Evolutionary conservation across 2,329 filamentous ascomycete genomes (phyloP).

Genomic region (Diaporthe sp.): DNA sequence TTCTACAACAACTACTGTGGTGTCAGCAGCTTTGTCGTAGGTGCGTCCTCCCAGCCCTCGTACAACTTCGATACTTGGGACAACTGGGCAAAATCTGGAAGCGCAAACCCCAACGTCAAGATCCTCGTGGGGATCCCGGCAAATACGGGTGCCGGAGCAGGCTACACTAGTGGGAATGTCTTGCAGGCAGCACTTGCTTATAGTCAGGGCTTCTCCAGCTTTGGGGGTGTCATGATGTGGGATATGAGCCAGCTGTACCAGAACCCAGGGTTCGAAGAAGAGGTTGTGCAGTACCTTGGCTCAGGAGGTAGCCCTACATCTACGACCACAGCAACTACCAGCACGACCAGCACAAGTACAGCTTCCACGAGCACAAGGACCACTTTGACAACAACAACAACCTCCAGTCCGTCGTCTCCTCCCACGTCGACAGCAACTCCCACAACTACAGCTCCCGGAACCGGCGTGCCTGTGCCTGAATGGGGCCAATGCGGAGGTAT

Average conservation of each 20-base stretch:
- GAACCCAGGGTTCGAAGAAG: constrained; percentile 69
- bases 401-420: background rate
- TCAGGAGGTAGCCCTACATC: constrained; percentile 5
- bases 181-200: constrained; percentile 67
- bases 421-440: constrained; percentile 17
- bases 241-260: constrained; percentile 72
- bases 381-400: constrained; percentile 8
- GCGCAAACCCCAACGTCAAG: constrained; percentile 71
- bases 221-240: constrained; percentile 80
- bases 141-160: constrained; percentile 65
- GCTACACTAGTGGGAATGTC: constrained; percentile 64
- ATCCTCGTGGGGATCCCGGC: constrained; percentile 73
- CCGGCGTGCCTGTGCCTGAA: constrained; percentile 46
- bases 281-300: constrained; percentile 55
- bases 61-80: constrained; percentile 78
- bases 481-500: constrained; percentile 55
- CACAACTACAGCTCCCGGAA: constrained; percentile 36
- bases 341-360: constrained; percentile 31
- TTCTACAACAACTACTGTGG: constrained; percentile 81
- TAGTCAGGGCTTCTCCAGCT: constrained; percentile 67
- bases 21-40: constrained; percentile 62
- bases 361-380: constrained; percentile 33
- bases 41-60: constrained; percentile 59
- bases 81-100: constrained; percentile 70
- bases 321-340: constrained; percentile 35